phyloP scores from a whole-genome alignment of 192 early-diverging fungal genomes.

The Spizellomyces punctatus region DNA sequence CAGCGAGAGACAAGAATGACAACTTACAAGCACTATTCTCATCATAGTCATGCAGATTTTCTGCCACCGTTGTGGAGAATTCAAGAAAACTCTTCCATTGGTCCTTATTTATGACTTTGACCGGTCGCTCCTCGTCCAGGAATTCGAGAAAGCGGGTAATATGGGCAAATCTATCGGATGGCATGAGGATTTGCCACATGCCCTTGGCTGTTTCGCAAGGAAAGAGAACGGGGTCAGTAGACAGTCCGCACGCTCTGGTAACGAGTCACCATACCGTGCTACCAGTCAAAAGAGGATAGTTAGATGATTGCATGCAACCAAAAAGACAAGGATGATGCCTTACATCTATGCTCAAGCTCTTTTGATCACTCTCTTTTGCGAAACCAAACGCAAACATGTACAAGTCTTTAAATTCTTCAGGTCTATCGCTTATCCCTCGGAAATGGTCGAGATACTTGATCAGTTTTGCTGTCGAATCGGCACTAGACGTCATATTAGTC shows the following conservation, averaged over 20 bases:
- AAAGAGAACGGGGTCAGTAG: too few species aligned
- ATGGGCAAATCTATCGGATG: conserved; percentile 41
- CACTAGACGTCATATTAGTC: conserved; percentile 2
- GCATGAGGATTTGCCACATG: conserved; percentile 57
- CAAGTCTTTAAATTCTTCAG: conserved; percentile 57
- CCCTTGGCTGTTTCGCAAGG: conserved; percentile 36
- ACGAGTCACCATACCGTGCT: conserved; percentile 1
- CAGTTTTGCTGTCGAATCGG: conserved; percentile 26
- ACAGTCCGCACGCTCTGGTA: neutral
- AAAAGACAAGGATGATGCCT: neutral
- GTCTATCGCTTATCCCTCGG: conserved; percentile 18
- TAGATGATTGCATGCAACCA: neutral
- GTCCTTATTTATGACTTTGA: conserved; percentile 67
- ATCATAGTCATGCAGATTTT: conserved; percentile 61
- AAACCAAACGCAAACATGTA: conserved; percentile 66
- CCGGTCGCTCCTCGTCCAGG: conserved; percentile 44
- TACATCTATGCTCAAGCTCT: conserved; percentile 63
- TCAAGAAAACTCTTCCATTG: conserved; percentile 71
- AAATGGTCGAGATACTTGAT: conserved; percentile 1
- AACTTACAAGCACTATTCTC: conserved; percentile 64
- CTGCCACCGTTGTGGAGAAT: conserved; percentile 51
- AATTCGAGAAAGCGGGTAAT: conserved; percentile 53
- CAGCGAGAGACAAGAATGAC: neutral
- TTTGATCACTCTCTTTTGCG: conserved; percentile 65
- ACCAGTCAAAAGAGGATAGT: neutral